Percentiles rank a stretch among this genome's conserved stretches.
phyloP scores from a whole-genome alignment of 2,329 filamentous ascomycete genomes.

The Fusarium tricinctum region DNA sequence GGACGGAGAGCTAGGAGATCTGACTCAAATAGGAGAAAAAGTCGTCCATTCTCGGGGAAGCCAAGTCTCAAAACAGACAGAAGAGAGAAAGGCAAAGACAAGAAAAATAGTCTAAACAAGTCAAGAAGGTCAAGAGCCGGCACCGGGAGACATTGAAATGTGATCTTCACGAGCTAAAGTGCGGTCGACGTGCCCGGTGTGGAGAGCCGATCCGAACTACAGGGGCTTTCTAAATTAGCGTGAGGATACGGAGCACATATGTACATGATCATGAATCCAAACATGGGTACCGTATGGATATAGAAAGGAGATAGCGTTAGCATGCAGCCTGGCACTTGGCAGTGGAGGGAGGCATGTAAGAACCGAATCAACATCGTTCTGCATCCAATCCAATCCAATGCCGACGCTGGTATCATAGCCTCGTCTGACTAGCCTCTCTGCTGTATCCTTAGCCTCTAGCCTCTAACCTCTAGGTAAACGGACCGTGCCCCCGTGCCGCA shows the following conservation, averaged over 20 bases:
- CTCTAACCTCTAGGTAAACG: slow-evolving; percentile 3
- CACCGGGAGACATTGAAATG: slow-evolving; percentile 23
- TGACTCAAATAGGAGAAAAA: slow-evolving; percentile 32
- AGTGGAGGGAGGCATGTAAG: too few relatives aligned
- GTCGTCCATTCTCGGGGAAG: neutral
- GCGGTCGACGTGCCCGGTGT: slow-evolving; percentile 26
- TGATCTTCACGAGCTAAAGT: slow-evolving; percentile 25
- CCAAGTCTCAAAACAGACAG: neutral
- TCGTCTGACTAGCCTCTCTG: neutral
- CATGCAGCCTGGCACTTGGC: neutral
- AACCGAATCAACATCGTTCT: too few relatives aligned
- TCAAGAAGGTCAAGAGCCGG: slow-evolving; percentile 3
- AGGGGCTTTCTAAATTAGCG: slow-evolving; percentile 1
- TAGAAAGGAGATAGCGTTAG: neutral
- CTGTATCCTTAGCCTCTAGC: too few relatives aligned
- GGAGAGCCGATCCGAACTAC: slow-evolving; percentile 25
- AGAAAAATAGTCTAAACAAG: neutral
- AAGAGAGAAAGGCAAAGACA: neutral
- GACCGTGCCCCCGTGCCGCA: slow-evolving; percentile 25
- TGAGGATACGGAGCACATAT: too few relatives aligned
- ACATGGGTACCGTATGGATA: neutral
- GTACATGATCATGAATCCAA: neutral
- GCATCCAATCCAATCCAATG: too few relatives aligned
- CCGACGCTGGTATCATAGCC: neutral
- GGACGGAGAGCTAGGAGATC: neutral